Evolutionary conservation across 164 flowering plant species (phyloP).

Genomic region (Vitis amurensis): DNA sequence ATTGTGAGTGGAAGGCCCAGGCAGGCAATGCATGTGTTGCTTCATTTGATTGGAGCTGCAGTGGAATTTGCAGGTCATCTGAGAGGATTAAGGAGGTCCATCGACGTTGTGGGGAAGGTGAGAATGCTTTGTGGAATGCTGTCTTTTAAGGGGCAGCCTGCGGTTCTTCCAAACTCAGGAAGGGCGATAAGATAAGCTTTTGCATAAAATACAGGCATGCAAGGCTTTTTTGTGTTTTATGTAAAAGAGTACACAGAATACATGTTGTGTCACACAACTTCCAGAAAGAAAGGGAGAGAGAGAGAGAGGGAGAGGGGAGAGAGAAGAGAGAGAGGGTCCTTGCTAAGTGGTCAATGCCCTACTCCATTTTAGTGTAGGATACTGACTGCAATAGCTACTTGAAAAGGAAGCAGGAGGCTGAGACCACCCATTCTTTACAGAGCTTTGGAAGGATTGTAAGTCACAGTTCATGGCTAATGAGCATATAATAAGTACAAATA

Average conservation of each 20-base stretch:
- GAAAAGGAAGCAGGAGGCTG: constrained; percentile 7
- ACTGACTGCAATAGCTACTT: constrained; percentile 11
- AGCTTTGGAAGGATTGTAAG: constrained; percentile 30
- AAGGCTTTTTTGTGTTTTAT: constrained; percentile 3
- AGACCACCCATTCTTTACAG: constrained; percentile 27
- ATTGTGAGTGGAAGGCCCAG: constrained; percentile 80
- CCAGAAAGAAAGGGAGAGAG: constrained; percentile 16
- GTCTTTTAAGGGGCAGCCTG: constrained; percentile 27
- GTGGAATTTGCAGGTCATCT: constrained; percentile 72
- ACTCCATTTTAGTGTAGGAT: constrained; percentile 38
- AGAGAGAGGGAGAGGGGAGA: constrained; percentile 1
- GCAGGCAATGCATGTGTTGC: constrained; percentile 78
- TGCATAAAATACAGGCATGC: neutral
- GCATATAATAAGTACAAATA: constrained; percentile 14
- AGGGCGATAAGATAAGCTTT: neutral
- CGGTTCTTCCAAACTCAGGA: constrained; percentile 32
- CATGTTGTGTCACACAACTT: constrained; percentile 5
- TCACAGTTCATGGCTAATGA: constrained; percentile 18
- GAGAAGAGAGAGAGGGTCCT: constrained; percentile 22
- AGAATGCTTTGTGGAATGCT: constrained; percentile 61
- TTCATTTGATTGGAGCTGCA: constrained; percentile 86
- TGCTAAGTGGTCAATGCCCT: constrained; percentile 14
- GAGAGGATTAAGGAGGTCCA: constrained; percentile 79
- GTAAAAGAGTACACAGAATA: constrained; percentile 13
- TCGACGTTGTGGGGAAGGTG: constrained; percentile 72